Conservation (phyloP, 352 stramenopile genomes). For the Elongisporangium undulatum region DNA sequence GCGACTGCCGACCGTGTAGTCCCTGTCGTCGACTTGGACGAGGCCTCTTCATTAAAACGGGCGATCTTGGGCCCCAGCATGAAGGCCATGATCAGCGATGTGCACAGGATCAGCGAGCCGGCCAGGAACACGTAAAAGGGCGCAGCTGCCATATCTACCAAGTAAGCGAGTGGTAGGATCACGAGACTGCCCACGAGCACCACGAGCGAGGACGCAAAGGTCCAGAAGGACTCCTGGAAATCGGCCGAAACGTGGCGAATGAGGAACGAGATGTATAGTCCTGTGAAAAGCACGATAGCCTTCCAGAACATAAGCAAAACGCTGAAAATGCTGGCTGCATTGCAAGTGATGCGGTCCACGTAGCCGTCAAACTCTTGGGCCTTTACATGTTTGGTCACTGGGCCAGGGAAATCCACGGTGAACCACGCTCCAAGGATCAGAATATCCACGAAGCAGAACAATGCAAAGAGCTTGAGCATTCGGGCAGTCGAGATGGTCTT, state of each 20-base stretch:
- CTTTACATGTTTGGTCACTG: not conserved
- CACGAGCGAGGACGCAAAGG: conserved; percentile 24
- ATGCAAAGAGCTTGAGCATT: conserved; percentile 15
- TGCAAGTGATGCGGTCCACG: conserved; percentile 23
- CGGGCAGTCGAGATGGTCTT: conserved; percentile 8
- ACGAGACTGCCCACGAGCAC: conserved; percentile 23
- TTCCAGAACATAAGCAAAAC: conserved; percentile 58
- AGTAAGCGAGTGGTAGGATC: conserved; percentile 32
- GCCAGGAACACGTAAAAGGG: conserved; percentile 25
- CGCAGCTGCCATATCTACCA: conserved; percentile 22
- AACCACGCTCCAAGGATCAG: conserved; percentile 13
- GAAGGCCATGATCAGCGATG: conserved; percentile 15
- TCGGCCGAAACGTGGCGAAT: conserved; percentile 60
- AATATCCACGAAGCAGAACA: conserved; percentile 16
- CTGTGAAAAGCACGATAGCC: conserved; percentile 31
- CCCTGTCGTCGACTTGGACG: conserved; percentile 1
- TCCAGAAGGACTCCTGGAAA: conserved; percentile 70
- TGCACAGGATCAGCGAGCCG: conserved; percentile 16
- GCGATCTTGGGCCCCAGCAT: conserved; percentile 27
- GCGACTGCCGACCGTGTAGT: too few relatives aligned
- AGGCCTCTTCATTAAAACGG: conserved; percentile 7
- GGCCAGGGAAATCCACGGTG: conserved; percentile 3
- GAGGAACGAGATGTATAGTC: conserved; percentile 46
- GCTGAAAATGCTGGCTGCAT: conserved; percentile 43
- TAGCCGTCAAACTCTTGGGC: conserved; percentile 10